Percentiles rank a stretch among this genome's conserved stretches.
Evolutionary conservation across 2,329 filamentous ascomycete genomes (phyloP).

Genomic region (Penicillium frequentans): DNA sequence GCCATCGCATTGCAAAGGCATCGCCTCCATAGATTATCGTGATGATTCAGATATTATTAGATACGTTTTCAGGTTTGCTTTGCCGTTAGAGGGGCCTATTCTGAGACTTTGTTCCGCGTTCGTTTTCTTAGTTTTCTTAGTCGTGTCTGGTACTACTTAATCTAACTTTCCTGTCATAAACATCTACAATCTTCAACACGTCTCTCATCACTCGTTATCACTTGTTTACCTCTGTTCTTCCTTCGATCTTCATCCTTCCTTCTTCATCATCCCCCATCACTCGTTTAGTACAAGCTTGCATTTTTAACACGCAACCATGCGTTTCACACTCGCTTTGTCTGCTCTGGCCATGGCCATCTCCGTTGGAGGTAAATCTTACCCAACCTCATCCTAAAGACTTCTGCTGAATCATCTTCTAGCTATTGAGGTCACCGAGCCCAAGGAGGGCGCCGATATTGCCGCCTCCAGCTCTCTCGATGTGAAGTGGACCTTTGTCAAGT

Average conservation of each 20-base stretch:
- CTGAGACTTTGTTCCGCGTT: background rate
- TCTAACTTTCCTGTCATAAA: background rate
- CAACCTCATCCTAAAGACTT: background rate
- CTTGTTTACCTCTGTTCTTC: background rate
- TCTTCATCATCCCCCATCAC: background rate
- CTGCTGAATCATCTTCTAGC: conserved; percentile 22
- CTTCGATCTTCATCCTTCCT: background rate
- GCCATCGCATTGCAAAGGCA: background rate
- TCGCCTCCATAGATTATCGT: background rate
- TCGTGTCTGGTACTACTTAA: background rate
- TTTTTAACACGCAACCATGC: conserved; percentile 23
- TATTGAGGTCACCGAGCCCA: conserved; percentile 36
- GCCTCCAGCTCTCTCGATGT: conserved; percentile 36
- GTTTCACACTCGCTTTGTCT: conserved; percentile 22
- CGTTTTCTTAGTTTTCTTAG: background rate
- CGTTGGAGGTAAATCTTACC: conserved; percentile 22
- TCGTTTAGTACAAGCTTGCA: background rate
- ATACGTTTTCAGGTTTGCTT: background rate
- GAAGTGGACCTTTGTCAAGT: conserved; percentile 41
- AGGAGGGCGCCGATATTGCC: conserved; percentile 31
- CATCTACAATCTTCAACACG: background rate
- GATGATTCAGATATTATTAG: conserved; percentile 17
- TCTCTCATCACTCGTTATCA: conserved; percentile 2
- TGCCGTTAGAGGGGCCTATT: background rate
- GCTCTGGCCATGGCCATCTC: conserved; percentile 29